These are phyloP conservation scores for Phytophthora tentaculata DNA, from an alignment of 352 stramenopile genomes.

Conservation along the genomic window DNA sequence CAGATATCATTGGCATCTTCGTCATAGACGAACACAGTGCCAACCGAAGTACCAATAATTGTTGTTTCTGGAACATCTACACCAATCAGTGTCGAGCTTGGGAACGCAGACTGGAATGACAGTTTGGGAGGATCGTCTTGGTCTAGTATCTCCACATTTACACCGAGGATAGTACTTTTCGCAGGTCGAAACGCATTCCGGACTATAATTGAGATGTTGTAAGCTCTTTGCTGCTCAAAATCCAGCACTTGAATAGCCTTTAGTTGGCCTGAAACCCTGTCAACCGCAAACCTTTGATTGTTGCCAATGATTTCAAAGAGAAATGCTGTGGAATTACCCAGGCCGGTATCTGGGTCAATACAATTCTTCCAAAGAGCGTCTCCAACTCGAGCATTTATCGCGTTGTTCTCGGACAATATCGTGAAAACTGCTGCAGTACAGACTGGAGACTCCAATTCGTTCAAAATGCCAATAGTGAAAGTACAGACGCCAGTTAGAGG, in stretches of 20 bases:
- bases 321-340: conserved; percentile 28
- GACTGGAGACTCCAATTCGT: conserved; percentile 40
- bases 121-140: conserved; percentile 24
- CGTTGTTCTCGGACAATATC: conserved; percentile 37
- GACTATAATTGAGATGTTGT: conserved; percentile 23
- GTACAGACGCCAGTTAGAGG: conserved; percentile 43
- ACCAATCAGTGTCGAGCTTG: conserved; percentile 1
- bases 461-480: conserved; percentile 45
- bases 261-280: conserved; percentile 19
- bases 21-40: conserved; percentile 20
- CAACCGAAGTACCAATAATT: conserved; percentile 22
- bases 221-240: conserved; percentile 20
- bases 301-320: conserved; percentile 46
- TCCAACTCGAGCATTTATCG: conserved; percentile 34
- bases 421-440: conserved; percentile 5
- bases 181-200: conserved; percentile 23
- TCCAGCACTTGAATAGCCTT: conserved; percentile 13
- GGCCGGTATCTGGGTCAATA: conserved; percentile 50
- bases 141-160: conserved; percentile 20
- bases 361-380: conserved; percentile 48
- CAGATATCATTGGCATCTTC: conserved; percentile 30
- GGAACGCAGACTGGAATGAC: conserved; percentile 20
- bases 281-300: conserved; percentile 11
- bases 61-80: conserved; percentile 23
- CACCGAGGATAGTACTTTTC: conserved; percentile 20